phyloP scores from a whole-genome alignment of 108 stramenopile species.

The Nannochloropsis gaditana region DNA sequence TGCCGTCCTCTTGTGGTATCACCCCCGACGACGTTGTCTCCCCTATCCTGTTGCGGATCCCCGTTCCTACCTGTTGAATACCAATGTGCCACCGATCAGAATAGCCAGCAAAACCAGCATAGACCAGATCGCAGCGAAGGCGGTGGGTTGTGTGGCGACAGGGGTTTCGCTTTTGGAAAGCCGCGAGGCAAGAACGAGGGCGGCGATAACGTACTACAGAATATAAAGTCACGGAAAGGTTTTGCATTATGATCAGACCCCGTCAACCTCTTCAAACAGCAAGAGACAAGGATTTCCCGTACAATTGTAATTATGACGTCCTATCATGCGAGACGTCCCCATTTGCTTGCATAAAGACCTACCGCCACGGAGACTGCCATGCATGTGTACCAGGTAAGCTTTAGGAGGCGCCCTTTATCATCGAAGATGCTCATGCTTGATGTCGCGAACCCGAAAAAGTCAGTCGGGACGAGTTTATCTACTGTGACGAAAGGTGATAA shows the following conservation, averaged over 20 bases:
- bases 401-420: background rate
- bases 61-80: background rate
- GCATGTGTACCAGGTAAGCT: background rate
- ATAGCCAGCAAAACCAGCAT: background rate
- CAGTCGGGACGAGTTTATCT: too few species aligned
- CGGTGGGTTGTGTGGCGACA: background rate
- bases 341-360: background rate
- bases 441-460: background rate
- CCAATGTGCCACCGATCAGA: background rate
- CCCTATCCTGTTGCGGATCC: background rate
- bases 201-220: background rate
- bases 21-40: too few species aligned
- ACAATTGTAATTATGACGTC: too few species aligned
- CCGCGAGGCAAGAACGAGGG: background rate
- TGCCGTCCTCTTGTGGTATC: too few species aligned
- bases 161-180: conserved; percentile 9
- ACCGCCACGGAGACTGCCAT: conserved; percentile 11
- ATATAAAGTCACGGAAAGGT: too few species aligned
- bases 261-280: too few species aligned
- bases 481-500: too few species aligned
- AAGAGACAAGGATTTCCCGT: too few species aligned
- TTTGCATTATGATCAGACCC: too few species aligned
- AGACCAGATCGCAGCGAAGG: background rate
- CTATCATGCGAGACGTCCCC: too few species aligned
- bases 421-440: background rate